Base-by-base conservation (phyloP, 495 filamentous ascomycete species). In the Hyaloscypha bicolor region DNA sequence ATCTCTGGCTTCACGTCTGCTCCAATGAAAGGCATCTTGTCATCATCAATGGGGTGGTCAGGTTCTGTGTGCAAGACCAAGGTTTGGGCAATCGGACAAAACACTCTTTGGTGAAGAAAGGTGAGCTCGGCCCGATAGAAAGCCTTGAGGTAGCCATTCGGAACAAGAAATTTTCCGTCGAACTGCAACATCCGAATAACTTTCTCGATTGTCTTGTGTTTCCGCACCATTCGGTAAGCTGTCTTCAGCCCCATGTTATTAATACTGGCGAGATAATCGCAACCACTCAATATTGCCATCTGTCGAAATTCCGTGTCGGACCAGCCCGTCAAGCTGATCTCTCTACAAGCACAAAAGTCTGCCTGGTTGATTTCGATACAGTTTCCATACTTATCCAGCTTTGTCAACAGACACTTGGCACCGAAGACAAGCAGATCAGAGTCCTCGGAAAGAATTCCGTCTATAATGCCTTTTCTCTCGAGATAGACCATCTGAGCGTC, bases 251-350 rank as follows among this genome's bases (percentile, higher is more conserved):
- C 96, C 84, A 99, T 86, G 56, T 88, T 90, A 51, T 84, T 86
- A 66, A 98, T 91, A 70, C 88, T 90, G 6, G 88, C 82, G 59
- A 98, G 83, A 77, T 99, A 99, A 75, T 99, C 96, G 76, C 96
- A 99, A n/a, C 96, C 96, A 75, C 93, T 97, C 25, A 99, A 75
- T 62, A 99, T 98, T 60, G 94, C 93, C 96, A 99, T 99, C 25
- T 84, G 88, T 57, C 96, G 85, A 72, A 99, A 99, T 64, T 97
- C 91, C 8, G 80, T 82, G 76, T 97, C 93, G 3, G 91, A 90
- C 94, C 95, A 99, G 16, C 93, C 94, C 14, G 92, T 89, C 21
- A 99, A 78, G 60, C 88, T 96, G 51, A 98, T 85, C 65, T 97
- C 94, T 55, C 90, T 89, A 67, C 93, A 96, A 51, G 90, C 88